Conservation (phyloP, 768 basidiomycete genomes). For the Pleurotus ostreatus region DNA sequence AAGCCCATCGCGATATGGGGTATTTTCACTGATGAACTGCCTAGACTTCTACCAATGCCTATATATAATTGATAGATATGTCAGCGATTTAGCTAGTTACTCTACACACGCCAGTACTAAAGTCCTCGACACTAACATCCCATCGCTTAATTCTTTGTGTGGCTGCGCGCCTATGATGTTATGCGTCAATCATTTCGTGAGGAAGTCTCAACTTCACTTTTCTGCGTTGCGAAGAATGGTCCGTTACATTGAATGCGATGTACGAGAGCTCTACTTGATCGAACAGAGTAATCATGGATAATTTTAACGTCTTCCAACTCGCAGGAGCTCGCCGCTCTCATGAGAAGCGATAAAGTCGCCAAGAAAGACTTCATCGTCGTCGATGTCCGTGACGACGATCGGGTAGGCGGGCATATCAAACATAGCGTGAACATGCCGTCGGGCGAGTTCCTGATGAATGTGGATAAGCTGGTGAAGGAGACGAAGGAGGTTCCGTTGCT, state of each 20-base stretch:
- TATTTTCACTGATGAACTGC: no score
- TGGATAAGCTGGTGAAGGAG: slow-evolving; percentile 55
- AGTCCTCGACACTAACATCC: no score
- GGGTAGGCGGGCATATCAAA: slow-evolving; percentile 74
- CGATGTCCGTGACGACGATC: slow-evolving; percentile 86
- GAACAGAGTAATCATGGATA: no score
- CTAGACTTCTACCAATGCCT: background rate
- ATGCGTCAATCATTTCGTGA: no score
- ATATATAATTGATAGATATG: background rate
- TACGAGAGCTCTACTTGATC: background rate
- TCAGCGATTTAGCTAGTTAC: no score
- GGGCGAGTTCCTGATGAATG: slow-evolving; percentile 46
- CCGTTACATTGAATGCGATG: slow-evolving; percentile 1
- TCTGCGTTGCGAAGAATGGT: background rate
- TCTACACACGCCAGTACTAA: no score
- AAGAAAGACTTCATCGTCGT: slow-evolving; percentile 71
- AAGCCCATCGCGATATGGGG: background rate
- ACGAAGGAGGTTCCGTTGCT: slow-evolving; percentile 60
- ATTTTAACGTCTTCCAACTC: background rate
- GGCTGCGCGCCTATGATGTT: no score
- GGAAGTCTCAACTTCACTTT: no score
- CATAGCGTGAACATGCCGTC: slow-evolving; percentile 63
- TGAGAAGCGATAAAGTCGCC: slow-evolving; percentile 59
- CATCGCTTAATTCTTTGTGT: no score
- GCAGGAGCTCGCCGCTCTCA: slow-evolving; percentile 66